phyloP scores from a whole-genome alignment of 495 filamentous ascomycete genomes.

The Aspergillus sclerotioniger region DNA sequence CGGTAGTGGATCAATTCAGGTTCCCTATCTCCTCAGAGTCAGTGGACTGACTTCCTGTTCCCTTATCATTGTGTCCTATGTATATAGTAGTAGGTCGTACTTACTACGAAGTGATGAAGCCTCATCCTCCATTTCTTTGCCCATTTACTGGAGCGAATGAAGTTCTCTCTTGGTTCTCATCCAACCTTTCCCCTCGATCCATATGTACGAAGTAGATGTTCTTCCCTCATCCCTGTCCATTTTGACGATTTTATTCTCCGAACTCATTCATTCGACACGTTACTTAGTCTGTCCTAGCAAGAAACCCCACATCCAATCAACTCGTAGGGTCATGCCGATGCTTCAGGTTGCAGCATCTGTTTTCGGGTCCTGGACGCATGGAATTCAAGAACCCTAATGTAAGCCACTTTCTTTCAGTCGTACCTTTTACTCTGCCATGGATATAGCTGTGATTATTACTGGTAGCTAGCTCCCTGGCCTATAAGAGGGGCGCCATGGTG shows the following conservation, averaged over 20 bases:
- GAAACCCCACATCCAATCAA: background rate
- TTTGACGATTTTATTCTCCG: too few relatives aligned
- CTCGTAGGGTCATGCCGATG: background rate
- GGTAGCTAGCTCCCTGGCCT: too few relatives aligned
- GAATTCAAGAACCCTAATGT: background rate
- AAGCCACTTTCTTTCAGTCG: background rate
- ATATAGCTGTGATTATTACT: background rate
- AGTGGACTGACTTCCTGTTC: constrained; percentile 11
- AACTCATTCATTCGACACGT: background rate
- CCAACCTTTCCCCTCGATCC: too few relatives aligned
- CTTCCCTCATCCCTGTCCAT: too few relatives aligned
- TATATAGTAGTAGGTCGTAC: too few relatives aligned
- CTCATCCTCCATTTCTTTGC: too few relatives aligned
- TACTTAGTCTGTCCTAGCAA: constrained; percentile 11
- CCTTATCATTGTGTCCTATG: background rate
- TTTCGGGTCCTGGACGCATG: background rate
- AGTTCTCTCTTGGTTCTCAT: too few relatives aligned
- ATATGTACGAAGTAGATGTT: too few relatives aligned
- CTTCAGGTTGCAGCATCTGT: background rate
- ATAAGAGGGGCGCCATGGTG: too few relatives aligned
- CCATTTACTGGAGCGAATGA: too few relatives aligned
- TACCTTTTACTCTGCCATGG: background rate
- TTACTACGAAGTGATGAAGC: background rate
- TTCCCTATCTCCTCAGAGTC: constrained; percentile 10
- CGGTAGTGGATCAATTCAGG: constrained; percentile 13